Percentiles rank a stretch among this genome's conserved stretches.
Evolutionary conservation across 305 asterid species (phyloP).

Genomic region (Lippia alba): DNA sequence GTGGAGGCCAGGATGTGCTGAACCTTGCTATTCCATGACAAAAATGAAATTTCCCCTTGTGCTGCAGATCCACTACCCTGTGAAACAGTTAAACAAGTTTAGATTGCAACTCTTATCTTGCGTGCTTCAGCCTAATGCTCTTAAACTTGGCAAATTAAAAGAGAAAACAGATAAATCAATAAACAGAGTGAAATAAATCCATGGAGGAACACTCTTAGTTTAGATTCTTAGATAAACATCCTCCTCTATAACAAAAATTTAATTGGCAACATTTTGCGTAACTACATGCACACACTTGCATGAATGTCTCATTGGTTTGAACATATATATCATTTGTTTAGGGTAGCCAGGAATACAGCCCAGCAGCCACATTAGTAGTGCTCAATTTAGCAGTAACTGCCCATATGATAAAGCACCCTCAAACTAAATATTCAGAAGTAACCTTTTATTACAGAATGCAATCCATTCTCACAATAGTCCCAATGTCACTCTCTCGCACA

Average conservation of each 20-base stretch:
- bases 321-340: too few relatives aligned
- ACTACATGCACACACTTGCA: too few relatives aligned
- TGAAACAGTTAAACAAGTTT: slow-evolving; percentile 37
- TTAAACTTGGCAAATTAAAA: neutral
- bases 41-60: slow-evolving; percentile 93
- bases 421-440: too few relatives aligned
- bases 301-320: too few relatives aligned
- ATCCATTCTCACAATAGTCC: neutral
- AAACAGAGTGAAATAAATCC: neutral
- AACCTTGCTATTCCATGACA: slow-evolving; percentile 96
- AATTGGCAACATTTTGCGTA: too few relatives aligned
- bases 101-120: slow-evolving; percentile 24
- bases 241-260: too few relatives aligned
- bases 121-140: neutral
- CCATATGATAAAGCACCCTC: too few relatives aligned
- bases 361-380: too few relatives aligned
- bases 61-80: slow-evolving; percentile 97
- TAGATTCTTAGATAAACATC: too few relatives aligned
- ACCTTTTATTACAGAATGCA: neutral
- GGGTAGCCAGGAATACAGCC: too few relatives aligned
- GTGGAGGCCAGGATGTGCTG: slow-evolving; percentile 94
- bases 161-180: neutral
- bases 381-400: too few relatives aligned
- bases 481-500: neutral
- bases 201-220: too few relatives aligned